phyloP scores from a whole-genome alignment of 805 yeast genomes.

The Saccharomycopsis oosterbeekiorum region DNA sequence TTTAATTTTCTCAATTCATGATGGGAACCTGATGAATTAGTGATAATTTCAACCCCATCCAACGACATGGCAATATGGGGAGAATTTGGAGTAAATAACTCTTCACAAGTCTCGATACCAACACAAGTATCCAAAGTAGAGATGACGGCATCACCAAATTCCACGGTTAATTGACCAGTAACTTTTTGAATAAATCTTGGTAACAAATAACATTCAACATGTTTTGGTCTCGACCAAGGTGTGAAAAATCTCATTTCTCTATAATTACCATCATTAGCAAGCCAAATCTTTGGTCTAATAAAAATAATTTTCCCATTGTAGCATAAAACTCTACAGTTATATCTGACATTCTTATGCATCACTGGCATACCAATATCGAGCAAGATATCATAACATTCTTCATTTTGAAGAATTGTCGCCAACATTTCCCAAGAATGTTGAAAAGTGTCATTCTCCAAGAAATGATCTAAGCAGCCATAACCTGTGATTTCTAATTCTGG shows the following conservation, averaged over 20 bases:
- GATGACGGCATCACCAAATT: conserved; percentile 86
- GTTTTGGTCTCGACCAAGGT: conserved; percentile 80
- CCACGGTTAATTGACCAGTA: conserved; percentile 58
- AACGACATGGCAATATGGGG: conserved; percentile 88
- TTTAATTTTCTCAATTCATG: conserved; percentile 89
- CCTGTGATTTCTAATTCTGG: conserved; percentile 95
- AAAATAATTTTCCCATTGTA: conserved; percentile 68
- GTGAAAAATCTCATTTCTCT: conserved; percentile 96
- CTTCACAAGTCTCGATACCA: conserved; percentile 99
- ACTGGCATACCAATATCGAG: conserved; percentile 95
- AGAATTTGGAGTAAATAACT: conserved; percentile 89
- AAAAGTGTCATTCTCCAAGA: conserved; percentile 78
- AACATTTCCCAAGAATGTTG: conserved; percentile 94
- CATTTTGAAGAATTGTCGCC: conserved; percentile 57
- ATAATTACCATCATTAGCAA: conserved; percentile 97
- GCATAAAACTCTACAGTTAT: conserved; percentile 83
- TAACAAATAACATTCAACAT: conserved; percentile 60
- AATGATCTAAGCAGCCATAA: conserved; percentile 91
- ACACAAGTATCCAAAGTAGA: conserved; percentile 77
- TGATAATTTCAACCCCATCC: conserved; percentile 95
- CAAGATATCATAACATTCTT: conserved; percentile 65
- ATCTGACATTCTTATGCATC: conserved; percentile 75
- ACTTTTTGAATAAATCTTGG: conserved; percentile 61
- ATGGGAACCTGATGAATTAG: conserved; percentile 96
- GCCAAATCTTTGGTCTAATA: conserved; percentile 85